phyloP scores from a whole-genome alignment of 257 asterid species.

The Verbascum thapsus region DNA sequence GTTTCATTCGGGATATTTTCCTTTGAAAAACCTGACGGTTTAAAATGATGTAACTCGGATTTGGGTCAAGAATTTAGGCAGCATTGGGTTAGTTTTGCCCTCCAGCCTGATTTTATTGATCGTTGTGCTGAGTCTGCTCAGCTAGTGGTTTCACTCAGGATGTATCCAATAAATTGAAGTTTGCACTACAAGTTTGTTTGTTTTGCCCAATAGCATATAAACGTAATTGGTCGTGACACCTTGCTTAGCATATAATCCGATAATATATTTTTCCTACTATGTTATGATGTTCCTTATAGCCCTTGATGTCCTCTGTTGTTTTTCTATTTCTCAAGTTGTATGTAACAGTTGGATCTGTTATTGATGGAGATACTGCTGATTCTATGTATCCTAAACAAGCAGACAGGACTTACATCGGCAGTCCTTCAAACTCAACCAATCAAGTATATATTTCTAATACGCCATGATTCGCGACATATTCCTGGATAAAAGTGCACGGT shows the following conservation, averaged over 20 bases:
- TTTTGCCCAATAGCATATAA: not conserved
- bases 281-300: constrained; percentile 15
- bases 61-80: not conserved
- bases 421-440: constrained; percentile 52
- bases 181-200: not conserved
- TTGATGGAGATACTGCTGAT: constrained; percentile 54
- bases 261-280: not conserved
- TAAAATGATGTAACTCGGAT: no score
- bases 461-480: constrained; percentile 49
- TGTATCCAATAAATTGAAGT: constrained; percentile 1
- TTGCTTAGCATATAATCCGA: constrained; percentile 9
- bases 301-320: not conserved
- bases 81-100: not conserved
- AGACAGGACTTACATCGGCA: constrained; percentile 43
- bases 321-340: constrained; percentile 1
- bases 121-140: not conserved
- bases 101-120: constrained; percentile 18
- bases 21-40: no score
- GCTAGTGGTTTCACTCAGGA: not conserved
- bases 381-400: constrained; percentile 42
- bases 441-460: constrained; percentile 43
- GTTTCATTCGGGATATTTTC: no score
- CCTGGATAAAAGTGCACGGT: constrained; percentile 59
- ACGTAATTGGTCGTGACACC: not conserved
- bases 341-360: constrained; percentile 44